Base-by-base conservation (phyloP, 805 yeast species). In the Hanseniaspora valbyensis region DNA sequence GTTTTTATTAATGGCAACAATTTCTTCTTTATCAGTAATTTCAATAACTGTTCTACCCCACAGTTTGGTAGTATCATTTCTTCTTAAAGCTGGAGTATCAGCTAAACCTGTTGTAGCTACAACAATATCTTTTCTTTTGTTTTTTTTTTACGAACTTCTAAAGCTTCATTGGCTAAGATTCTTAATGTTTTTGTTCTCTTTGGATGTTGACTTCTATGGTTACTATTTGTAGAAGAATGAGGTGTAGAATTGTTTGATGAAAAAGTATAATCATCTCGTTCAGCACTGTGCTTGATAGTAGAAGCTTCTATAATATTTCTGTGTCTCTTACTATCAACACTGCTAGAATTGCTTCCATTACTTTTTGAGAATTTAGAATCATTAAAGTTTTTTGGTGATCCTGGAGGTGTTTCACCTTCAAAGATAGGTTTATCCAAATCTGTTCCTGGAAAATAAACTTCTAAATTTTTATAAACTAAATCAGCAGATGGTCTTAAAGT, bases 1-100 rank as follows among this genome's bases (percentile, higher is more conserved):
- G 48, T 84, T 65, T 56, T 78, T 78, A 58, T 81, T 81, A 24
- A 82, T 78, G 49, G 80, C 76, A 10, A 84, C 81, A 53, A 73
- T 71, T 54, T 75, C 71, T 54, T 77, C 81, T 21, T 75, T 78
- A 2, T 90, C 80, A 1, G 89, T 88, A 28, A 89, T 89, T 66
- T 92, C 98, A 29, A 88, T 81, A 14, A 87, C 94, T 55, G 76
- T 81, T 54, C 86, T 88, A 19, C 98, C 99, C 99, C 99, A 92
- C 82, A 92, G 77, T 67, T 92, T 94, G 3, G 53, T 51, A 1
- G 99, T 92, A 60, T 92, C 86, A 50, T 73, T 74, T 51, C 97
- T 71, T 55, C 87, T 72, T 32, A 90, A 63, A 19, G 24, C 3
- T 2, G 41, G 28, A 46, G 10, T 53, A 51, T 5, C 43, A 34